phyloP scores from a whole-genome alignment of 2,329 filamentous ascomycete genomes.

The Ceratocystis cubensis region DNA sequence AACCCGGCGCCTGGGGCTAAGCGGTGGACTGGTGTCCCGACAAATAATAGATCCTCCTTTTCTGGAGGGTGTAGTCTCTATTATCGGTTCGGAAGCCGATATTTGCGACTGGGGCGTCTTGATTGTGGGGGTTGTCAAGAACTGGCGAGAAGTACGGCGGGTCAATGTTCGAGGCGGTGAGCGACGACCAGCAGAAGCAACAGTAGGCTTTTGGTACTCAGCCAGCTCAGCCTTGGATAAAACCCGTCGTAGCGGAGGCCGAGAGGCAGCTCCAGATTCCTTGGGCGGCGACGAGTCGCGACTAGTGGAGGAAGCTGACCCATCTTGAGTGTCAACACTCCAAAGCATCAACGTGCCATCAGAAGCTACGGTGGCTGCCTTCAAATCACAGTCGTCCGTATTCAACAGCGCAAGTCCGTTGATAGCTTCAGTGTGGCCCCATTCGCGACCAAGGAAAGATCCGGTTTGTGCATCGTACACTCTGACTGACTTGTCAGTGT shows the following conservation, averaged over 20 bases:
- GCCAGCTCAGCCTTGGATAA: constrained; percentile 78
- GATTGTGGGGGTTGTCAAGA: constrained; percentile 14
- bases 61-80: constrained; percentile 36
- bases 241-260: constrained; percentile 69
- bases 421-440: constrained; percentile 89
- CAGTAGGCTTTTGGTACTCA: constrained; percentile 49
- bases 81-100: constrained; percentile 33
- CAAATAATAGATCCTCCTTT: constrained; percentile 34
- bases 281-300: constrained; percentile 45
- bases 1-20: constrained; percentile 38
- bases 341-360: constrained; percentile 80
- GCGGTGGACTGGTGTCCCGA: constrained; percentile 37
- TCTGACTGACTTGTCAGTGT: constrained; percentile 88
- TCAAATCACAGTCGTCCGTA: constrained; percentile 41
- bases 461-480: constrained; percentile 74
- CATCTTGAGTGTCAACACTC: constrained; percentile 39
- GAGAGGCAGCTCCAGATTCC: constrained; percentile 34
- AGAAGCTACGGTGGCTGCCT: constrained; percentile 60
- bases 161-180: constrained; percentile 45
- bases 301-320: constrained; percentile 31
- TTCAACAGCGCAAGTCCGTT: constrained; percentile 68
- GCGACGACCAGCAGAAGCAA: constrained; percentile 32
- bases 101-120: constrained; percentile 31
- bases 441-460: constrained; percentile 70
- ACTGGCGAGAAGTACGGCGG: constrained; percentile 40